These are phyloP conservation scores for Scheffersomyces lignosus DNA, from an alignment of 805 yeast species.

Conservation along the genomic window DNA sequence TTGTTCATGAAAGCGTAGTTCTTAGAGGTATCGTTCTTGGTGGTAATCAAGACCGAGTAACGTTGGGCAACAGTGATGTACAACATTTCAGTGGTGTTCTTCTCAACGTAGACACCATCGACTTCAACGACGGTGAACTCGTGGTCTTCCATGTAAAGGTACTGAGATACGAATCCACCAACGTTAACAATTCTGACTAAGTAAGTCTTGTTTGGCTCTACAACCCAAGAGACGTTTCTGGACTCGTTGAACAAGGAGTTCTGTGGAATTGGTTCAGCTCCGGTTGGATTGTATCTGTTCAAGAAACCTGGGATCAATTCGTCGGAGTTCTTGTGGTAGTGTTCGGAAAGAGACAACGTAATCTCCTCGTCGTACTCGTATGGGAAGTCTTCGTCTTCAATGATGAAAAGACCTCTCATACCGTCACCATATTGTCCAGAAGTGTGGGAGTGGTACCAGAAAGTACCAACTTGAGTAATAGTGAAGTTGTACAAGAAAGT, in stretches of 20 bases:
- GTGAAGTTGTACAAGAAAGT: constrained; percentile 84
- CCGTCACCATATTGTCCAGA: constrained; percentile 93
- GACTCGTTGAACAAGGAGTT: constrained; percentile 79
- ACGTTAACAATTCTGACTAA: constrained; percentile 75
- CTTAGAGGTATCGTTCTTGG: constrained; percentile 58
- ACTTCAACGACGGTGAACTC: constrained; percentile 83
- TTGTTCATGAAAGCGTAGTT: constrained; percentile 84
- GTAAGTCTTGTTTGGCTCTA: constrained; percentile 84
- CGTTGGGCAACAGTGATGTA: constrained; percentile 93
- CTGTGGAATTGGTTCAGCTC: constrained; percentile 97
- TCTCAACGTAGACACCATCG: constrained; percentile 87
- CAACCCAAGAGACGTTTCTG: constrained; percentile 70
- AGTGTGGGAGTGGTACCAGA: constrained; percentile 97
- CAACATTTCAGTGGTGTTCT: constrained; percentile 64
- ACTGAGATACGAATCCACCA: constrained; percentile 92
- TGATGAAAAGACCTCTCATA: constrained; percentile 74
- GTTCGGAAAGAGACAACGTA: constrained; percentile 69
- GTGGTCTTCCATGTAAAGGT: constrained; percentile 86
- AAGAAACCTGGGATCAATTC: constrained; percentile 58
- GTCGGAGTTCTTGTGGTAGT: constrained; percentile 74
- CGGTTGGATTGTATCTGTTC: constrained; percentile 84
- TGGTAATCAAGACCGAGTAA: constrained; percentile 73
- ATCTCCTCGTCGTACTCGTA: constrained; percentile 82
- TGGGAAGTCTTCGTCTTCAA: constrained; percentile 68
- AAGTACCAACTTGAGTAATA: constrained; percentile 84